Conservation (phyloP, 257 asterid species). For the Galeopsis tetrahit region DNA sequence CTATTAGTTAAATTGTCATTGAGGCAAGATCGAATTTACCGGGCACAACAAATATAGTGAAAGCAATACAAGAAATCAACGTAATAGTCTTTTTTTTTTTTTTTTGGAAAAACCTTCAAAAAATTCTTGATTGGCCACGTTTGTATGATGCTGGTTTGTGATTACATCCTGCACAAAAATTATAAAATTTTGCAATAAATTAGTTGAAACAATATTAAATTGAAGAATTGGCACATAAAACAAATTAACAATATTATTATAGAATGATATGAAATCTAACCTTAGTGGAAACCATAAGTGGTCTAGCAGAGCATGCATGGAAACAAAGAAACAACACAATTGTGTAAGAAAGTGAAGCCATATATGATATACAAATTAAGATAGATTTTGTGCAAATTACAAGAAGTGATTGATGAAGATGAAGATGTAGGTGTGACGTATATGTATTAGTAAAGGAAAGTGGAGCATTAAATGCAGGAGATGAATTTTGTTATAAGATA, state of each 20-base stretch:
- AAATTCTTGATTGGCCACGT: conserved; percentile 23
- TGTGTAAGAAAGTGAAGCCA: conserved; percentile 42
- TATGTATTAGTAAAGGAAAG: conserved; percentile 25
- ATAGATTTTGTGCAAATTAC: background rate
- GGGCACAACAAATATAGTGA: background rate
- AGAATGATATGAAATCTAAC: conserved; percentile 23
- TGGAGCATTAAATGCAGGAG: conserved; percentile 64
- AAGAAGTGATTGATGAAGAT: background rate
- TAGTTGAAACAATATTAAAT: background rate
- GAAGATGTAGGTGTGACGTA: background rate
- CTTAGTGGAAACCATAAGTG: conserved; percentile 41
- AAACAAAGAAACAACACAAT: conserved; percentile 45
- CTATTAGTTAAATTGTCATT: too few relatives aligned
- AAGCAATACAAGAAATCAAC: background rate
- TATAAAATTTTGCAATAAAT: background rate
- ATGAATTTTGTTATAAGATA: conserved; percentile 47
- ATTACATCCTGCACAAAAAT: conserved; percentile 38
- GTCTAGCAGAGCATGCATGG: conserved; percentile 66
- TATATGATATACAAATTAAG: background rate
- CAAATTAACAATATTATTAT: background rate
- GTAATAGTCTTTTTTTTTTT: background rate
- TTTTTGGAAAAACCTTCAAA: background rate
- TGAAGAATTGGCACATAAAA: too few relatives aligned
- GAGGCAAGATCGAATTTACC: background rate
- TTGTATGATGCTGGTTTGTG: conserved; percentile 9